phyloP scores from a whole-genome alignment of 805 yeast species.

The Komagataella phaffii region DNA sequence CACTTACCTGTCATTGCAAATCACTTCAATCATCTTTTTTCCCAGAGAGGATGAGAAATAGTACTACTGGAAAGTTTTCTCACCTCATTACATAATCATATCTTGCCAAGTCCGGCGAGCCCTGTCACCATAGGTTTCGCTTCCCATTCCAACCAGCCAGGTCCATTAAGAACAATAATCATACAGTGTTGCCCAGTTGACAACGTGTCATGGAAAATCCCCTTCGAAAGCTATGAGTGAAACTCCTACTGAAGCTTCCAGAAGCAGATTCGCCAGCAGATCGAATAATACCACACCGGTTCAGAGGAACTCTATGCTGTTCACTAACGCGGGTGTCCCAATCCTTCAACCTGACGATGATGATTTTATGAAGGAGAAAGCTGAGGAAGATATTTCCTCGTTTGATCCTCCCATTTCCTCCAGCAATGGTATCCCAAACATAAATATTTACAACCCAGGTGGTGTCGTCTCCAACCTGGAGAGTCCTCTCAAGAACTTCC shows the following conservation, averaged over 20 bases:
- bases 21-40: conserved; percentile 51
- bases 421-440: background rate
- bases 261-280: background rate
- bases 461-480: background rate
- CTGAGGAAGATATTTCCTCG: background rate
- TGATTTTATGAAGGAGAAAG: background rate
- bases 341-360: background rate
- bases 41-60: background rate
- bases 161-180: background rate
- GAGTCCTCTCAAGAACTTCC: conserved; percentile 1
- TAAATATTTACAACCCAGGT: background rate
- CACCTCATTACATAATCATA: background rate
- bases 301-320: background rate
- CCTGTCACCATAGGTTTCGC: background rate
- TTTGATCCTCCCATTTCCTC: background rate
- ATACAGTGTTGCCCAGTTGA: background rate
- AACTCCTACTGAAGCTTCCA: background rate
- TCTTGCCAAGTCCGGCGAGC: background rate
- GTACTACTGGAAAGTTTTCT: background rate
- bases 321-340: background rate
- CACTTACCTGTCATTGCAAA: conserved; percentile 52
- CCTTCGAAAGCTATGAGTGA: background rate
- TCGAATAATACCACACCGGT: background rate
- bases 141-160: background rate
- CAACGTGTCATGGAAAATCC: background rate